phyloP scores from a whole-genome alignment of 2,329 filamentous ascomycete species.

The Venturia carpophila region DNA sequence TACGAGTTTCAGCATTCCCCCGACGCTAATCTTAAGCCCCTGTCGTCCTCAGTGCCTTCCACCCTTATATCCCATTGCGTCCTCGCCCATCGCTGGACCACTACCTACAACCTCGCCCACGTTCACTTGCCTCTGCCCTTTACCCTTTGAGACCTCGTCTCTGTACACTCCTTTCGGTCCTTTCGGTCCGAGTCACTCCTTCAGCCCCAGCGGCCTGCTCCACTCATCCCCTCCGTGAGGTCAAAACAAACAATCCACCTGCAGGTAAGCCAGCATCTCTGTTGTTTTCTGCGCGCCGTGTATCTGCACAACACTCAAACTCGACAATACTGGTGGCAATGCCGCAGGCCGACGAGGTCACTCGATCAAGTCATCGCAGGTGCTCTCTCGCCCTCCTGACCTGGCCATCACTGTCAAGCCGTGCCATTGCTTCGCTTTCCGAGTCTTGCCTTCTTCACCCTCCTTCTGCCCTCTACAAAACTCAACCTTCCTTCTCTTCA shows the following conservation, averaged over 20 bases:
- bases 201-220: conserved; percentile 12
- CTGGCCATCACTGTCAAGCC: not conserved
- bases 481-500: not conserved
- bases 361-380: not conserved
- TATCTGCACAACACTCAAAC: not conserved
- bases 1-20: not conserved
- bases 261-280: not conserved
- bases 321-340: not conserved
- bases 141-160: not conserved
- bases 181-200: not conserved
- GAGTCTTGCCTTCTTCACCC: not conserved
- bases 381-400: not conserved
- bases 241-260: conserved; percentile 10
- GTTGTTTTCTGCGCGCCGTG: not conserved
- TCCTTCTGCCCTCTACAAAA: not conserved
- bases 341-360: not conserved
- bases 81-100: not conserved
- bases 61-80: not conserved
- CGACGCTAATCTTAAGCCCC: not conserved
- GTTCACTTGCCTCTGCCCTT: not conserved
- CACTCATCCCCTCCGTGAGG: conserved; percentile 10
- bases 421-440: not conserved
- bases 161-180: conserved; percentile 12
- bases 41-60: not conserved
- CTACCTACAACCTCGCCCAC: not conserved